Evolutionary conservation across 1,284 basidiomycete species (phyloP).

Genomic region (Entoloma clypeatum): DNA sequence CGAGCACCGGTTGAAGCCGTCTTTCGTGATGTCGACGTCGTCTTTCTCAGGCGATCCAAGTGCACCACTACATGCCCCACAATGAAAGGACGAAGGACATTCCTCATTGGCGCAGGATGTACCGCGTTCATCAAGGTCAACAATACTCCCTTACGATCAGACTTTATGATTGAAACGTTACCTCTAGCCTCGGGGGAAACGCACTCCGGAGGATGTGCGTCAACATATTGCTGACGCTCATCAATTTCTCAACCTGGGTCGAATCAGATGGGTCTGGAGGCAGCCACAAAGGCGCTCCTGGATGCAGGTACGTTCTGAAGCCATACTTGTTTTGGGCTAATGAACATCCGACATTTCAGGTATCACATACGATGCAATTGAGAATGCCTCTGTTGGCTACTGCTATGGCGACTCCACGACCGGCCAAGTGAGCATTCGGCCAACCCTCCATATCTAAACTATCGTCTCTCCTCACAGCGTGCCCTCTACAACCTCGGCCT

Average conservation of each 20-base stretch:
- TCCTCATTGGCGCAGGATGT: constrained; percentile 75
- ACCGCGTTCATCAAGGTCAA: constrained; percentile 77
- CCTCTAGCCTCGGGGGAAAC: constrained; percentile 25
- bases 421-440: constrained; percentile 68
- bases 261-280: constrained; percentile 73
- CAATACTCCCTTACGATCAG: not conserved
- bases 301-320: constrained; percentile 59
- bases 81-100: constrained; percentile 50
- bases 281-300: constrained; percentile 78
- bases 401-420: constrained; percentile 78
- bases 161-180: not conserved
- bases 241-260: not conserved
- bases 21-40: too few relatives aligned
- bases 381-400: constrained; percentile 79
- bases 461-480: constrained; percentile 37
- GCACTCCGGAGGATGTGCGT: constrained; percentile 65
- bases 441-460: not conserved
- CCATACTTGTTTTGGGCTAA: not conserved
- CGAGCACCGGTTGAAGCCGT: too few relatives aligned
- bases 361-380: constrained; percentile 75
- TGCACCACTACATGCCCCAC: too few relatives aligned
- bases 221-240: not conserved
- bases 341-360: constrained; percentile 34
- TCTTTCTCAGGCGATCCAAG: too few relatives aligned
- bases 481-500: constrained; percentile 85